phyloP scores from a whole-genome alignment of 2,329 filamentous ascomycete genomes.

The Didymella keratinophila region DNA sequence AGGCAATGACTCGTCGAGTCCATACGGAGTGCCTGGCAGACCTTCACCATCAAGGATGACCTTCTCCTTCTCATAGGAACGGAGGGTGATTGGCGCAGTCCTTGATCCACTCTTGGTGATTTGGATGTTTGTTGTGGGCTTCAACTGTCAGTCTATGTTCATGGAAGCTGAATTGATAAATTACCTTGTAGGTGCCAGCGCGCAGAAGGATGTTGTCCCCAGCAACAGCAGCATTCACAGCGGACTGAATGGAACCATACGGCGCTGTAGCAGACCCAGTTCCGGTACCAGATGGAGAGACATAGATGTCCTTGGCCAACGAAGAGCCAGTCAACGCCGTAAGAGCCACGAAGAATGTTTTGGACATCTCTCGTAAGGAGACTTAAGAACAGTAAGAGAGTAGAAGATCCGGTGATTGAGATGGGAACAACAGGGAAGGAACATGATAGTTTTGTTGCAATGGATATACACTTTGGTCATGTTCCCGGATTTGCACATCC shows the following conservation, averaged over 20 bases:
- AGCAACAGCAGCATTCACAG: conserved; percentile 56
- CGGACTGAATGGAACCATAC: conserved; percentile 57
- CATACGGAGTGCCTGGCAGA: background rate
- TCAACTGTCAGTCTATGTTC: background rate
- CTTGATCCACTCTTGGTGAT: background rate
- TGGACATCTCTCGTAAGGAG: conserved; percentile 1
- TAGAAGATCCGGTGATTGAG: background rate
- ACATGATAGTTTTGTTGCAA: background rate
- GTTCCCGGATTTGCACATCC: conserved; percentile 6
- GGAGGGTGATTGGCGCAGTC: background rate
- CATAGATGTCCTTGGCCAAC: conserved; percentile 51
- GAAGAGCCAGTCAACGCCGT: conserved; percentile 1
- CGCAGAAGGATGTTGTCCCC: conserved; percentile 58
- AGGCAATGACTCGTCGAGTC: background rate
- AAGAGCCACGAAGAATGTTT: conserved; percentile 2
- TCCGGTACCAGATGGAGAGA: conserved; percentile 54
- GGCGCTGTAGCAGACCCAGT: conserved; percentile 45
- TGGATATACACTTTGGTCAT: background rate
- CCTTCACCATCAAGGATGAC: background rate
- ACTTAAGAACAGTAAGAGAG: background rate
- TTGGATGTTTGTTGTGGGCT: background rate
- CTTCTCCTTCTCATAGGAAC: background rate
- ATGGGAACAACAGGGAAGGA: background rate
- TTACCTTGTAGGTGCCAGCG: conserved; percentile 53
- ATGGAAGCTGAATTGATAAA: no score